Base-by-base conservation (phyloP, 192 early-diverging fungal species). In the Coemansia erecta region DNA sequence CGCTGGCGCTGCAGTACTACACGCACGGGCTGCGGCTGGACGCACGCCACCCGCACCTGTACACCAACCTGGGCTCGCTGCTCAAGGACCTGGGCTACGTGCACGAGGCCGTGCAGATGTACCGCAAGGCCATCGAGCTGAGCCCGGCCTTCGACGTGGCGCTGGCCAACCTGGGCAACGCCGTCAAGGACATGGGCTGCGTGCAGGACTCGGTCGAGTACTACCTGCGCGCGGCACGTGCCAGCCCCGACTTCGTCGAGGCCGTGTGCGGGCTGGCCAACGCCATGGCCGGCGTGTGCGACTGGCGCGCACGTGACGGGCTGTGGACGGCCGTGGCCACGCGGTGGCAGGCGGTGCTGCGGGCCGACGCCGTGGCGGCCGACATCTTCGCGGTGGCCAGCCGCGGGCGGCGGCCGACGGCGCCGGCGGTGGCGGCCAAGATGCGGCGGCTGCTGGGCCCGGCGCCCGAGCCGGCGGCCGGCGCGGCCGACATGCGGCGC, bases 201-300 rank as follows among this genome's bases (percentile, higher is more conserved):
- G 91, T 96, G 17, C 91, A 94, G 46, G 94, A 96, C 24, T 88
- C 89, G 26, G 87, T 94, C 7, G 82, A 85, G 56, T 89, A 91
- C 82, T 96, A 96, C 68, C 61, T 86, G 46, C 86, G 91, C 21
- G 92, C 94, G 0, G 84, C 94, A 12, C 84, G 85, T 26, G 87
- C 86, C 52, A 94, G 92, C 56, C 92, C 92, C 13, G 85, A 93
- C 58, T 96, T 96, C 78, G 87, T 92, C 19, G 94, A 96, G 66
- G 94, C 94, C 3, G 85, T 94, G 40, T 94, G 93, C 73, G 93
- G 93, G 24, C 84, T 89, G 56, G 92, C 94, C 48, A 94, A 96
- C 66, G 85, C 88, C 6, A 73, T 94, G 56, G 83, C 90, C 22
- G 92, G 92, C 53, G 87, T 95, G 1, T 97, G 94, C 70, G 87